These are phyloP conservation scores for Starmerella etchellsii DNA, from an alignment of 805 yeast genomes.

Conservation along the genomic window DNA sequence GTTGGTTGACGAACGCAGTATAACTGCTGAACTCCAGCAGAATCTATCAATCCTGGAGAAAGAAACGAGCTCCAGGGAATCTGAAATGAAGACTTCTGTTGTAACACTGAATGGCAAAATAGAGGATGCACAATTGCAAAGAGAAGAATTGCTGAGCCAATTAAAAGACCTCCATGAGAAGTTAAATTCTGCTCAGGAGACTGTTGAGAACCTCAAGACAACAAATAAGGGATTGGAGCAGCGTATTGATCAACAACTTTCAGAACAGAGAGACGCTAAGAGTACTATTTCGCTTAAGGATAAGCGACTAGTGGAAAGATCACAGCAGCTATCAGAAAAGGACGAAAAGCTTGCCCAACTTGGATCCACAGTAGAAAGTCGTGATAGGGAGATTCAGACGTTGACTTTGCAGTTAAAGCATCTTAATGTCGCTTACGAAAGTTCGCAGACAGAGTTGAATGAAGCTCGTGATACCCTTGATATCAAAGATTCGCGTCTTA, in stretches of 20 bases:
- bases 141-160: background rate
- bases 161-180: background rate
- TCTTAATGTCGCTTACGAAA: background rate
- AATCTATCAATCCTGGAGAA: too few species aligned
- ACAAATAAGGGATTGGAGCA: background rate
- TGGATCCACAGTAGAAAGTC: background rate
- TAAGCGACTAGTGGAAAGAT: background rate
- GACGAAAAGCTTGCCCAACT: background rate
- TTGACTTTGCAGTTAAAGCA: background rate
- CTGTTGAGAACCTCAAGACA: background rate
- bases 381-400: background rate
- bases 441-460: background rate
- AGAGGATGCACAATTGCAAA: background rate
- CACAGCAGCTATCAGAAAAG: background rate
- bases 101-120: background rate
- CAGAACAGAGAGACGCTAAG: background rate
- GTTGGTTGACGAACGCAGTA: background rate
- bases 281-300: background rate
- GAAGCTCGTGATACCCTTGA: background rate
- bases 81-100: background rate
- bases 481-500: background rate
- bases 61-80: background rate
- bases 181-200: background rate
- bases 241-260: background rate
- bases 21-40: background rate